A percentile compares a stretch with the other conserved stretches of the same genome.
phyloP scores from a whole-genome alignment of 164 flowering plant genomes.

The Vitis rotundifolia region DNA sequence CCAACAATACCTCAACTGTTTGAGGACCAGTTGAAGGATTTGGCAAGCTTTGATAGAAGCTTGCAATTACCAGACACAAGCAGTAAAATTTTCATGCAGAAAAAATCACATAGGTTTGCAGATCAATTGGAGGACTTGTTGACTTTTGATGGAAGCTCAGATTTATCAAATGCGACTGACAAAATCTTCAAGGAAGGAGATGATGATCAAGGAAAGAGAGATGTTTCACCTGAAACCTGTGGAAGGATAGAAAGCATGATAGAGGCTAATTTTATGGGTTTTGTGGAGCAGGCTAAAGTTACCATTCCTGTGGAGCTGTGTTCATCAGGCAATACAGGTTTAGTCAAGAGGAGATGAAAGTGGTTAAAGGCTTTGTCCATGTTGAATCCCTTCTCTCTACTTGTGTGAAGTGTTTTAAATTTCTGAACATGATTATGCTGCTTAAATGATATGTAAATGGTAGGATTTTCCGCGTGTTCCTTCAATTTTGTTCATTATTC shows the following conservation, averaged over 20 bases:
- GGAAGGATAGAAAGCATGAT: constrained; percentile 38
- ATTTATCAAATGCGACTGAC: neutral
- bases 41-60: constrained; percentile 45
- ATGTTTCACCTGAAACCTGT: constrained; percentile 5
- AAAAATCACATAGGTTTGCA: constrained; percentile 7
- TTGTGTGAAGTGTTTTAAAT: neutral
- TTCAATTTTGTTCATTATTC: neutral
- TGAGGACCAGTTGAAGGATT: constrained; percentile 50
- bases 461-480: neutral
- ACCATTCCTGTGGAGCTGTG: constrained; percentile 5
- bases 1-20: constrained; percentile 16
- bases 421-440: neutral
- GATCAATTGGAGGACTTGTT: constrained; percentile 53
- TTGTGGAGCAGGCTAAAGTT: constrained; percentile 20
- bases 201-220: constrained; percentile 9
- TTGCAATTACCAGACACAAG: neutral
- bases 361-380: neutral
- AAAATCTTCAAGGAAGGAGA: constrained; percentile 2
- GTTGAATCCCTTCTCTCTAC: neutral
- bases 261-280: constrained; percentile 33
- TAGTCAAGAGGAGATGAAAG: constrained; percentile 39
- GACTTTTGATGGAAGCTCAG: too few relatives aligned
- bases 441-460: neutral
- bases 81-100: too few relatives aligned
- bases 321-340: constrained; percentile 18